Evolutionary conservation across 345 rosid species (phyloP).

Genomic region (Salix purpurea): DNA sequence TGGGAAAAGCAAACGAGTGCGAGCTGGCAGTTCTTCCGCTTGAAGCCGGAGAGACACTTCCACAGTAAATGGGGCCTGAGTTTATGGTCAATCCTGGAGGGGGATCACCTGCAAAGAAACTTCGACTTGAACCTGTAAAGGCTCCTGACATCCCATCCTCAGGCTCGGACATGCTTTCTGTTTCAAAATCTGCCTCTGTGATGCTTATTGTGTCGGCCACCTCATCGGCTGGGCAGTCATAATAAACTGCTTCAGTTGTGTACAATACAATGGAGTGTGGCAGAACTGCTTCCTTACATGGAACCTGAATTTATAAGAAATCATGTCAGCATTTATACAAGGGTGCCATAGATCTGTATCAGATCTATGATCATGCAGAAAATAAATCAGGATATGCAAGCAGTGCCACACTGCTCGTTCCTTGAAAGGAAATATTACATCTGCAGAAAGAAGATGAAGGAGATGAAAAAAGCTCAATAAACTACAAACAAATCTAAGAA

Average conservation of each 20-base stretch:
- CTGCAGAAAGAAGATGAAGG: too few relatives aligned
- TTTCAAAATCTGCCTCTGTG: background rate
- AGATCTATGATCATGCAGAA: too few relatives aligned
- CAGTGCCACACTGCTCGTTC: too few relatives aligned
- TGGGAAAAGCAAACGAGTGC: constrained; percentile 39
- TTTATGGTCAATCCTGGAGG: background rate
- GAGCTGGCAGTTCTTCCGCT: constrained; percentile 30
- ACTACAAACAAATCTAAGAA: too few relatives aligned
- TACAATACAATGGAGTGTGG: background rate
- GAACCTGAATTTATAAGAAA: constrained; percentile 15
- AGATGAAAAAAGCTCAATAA: too few relatives aligned
- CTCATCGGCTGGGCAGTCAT: background rate
- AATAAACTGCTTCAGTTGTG: background rate
- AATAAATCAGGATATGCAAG: too few relatives aligned
- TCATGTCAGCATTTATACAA: too few relatives aligned
- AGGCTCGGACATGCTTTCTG: background rate
- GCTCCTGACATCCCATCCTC: constrained; percentile 1
- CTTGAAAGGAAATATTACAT: too few relatives aligned
- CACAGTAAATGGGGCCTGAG: background rate
- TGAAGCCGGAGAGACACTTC: constrained; percentile 23
- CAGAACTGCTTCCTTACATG: constrained; percentile 1
- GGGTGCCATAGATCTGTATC: too few relatives aligned
- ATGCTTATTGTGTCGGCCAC: background rate
- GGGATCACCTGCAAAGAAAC: background rate
- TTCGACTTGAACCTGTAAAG: constrained; percentile 8